Conservation (phyloP, 2,329 filamentous ascomycete species). For the Epichloe gansuensis region DNA sequence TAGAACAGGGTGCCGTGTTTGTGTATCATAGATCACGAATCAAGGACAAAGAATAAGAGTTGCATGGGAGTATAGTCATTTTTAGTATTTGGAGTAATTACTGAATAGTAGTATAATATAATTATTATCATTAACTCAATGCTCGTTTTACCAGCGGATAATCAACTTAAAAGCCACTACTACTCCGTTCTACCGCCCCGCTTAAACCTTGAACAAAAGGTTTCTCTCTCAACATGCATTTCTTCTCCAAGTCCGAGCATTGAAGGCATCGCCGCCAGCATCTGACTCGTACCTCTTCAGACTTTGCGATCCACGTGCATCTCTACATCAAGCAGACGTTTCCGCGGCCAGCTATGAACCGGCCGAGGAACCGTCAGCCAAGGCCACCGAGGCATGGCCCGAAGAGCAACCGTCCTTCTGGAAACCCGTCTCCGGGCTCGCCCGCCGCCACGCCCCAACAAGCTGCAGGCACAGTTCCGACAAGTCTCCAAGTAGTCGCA, state of each 20-base stretch:
- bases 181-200: too few relatives aligned
- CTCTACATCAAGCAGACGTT: constrained; percentile 1
- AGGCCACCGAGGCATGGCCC: constrained; percentile 8
- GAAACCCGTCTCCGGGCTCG: constrained; percentile 9
- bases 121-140: neutral
- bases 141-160: neutral
- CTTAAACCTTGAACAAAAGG: too few relatives aligned
- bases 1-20: too few relatives aligned
- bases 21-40: neutral
- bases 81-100: too few relatives aligned
- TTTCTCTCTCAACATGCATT: too few relatives aligned
- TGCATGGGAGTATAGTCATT: neutral
- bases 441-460: constrained; percentile 21
- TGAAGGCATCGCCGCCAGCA: neutral
- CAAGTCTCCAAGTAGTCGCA: constrained; percentile 38
- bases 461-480: constrained; percentile 31
- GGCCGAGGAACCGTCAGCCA: constrained; percentile 21
- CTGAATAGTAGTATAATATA: neutral
- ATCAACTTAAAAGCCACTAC: too few relatives aligned
- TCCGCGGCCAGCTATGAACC: constrained; percentile 26
- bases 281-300: neutral
- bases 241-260: too few relatives aligned
- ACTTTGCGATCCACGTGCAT: neutral
- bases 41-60: neutral
- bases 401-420: neutral